phyloP scores from a whole-genome alignment of 2,329 filamentous ascomycete species.

The Epichloe gansuensis region DNA sequence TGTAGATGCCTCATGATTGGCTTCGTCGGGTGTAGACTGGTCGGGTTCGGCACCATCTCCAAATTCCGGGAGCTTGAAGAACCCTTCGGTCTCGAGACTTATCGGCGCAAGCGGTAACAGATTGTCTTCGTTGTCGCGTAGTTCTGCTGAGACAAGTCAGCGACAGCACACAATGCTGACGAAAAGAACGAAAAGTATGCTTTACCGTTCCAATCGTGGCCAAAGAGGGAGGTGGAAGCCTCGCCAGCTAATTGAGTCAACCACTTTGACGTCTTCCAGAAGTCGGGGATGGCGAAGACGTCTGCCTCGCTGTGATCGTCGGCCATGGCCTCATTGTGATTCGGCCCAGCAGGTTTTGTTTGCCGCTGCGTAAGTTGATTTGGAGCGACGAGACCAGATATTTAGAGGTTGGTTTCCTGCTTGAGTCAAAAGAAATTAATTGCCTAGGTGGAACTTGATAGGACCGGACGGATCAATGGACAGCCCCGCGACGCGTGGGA shows the following conservation, averaged over 20 bases:
- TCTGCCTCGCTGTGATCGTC: conserved; percentile 34
- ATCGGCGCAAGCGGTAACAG: conserved; percentile 12
- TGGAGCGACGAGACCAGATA: no score
- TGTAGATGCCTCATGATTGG: not conserved
- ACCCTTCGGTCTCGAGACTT: conserved; percentile 16
- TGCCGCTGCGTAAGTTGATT: not conserved
- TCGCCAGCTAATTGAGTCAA: conserved; percentile 21
- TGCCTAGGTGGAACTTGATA: no score
- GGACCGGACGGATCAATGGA: no score
- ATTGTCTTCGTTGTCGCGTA: not conserved
- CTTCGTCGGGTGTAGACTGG: not conserved
- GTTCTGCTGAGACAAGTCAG: not conserved
- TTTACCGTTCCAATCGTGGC: conserved; percentile 23
- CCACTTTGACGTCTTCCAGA: conserved; percentile 44
- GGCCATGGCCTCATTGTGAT: conserved; percentile 17
- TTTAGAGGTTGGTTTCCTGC: no score
- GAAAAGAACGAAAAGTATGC: not conserved
- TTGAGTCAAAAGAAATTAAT: no score
- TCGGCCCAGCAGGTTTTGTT: not conserved
- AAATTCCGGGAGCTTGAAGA: conserved; percentile 16
- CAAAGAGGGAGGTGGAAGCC: conserved; percentile 29
- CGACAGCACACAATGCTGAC: not conserved
- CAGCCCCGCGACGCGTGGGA: no score
- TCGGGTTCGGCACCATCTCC: not conserved
- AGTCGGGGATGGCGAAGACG: conserved; percentile 51